Evolutionary conservation across 257 asterid species (phyloP).

Genomic region (Solanum piurae): DNA sequence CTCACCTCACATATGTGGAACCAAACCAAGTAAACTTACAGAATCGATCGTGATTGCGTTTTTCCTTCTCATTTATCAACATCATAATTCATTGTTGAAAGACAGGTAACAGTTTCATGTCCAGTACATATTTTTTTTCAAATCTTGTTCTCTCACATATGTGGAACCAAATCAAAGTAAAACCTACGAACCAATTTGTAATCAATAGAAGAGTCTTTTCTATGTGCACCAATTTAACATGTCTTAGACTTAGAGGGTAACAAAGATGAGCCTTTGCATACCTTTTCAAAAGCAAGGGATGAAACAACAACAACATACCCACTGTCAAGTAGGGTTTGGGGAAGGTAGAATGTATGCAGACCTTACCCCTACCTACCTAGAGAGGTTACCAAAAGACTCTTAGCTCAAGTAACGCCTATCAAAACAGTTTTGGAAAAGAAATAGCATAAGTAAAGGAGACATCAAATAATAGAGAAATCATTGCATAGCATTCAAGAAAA

Average conservation of each 20-base stretch:
- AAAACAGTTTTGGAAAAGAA: too few relatives aligned
- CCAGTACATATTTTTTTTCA: not conserved
- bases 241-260: not conserved
- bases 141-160: too few relatives aligned
- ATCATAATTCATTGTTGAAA: not conserved
- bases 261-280: not conserved
- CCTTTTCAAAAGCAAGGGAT: not conserved
- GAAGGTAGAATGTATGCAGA: too few relatives aligned
- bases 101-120: not conserved
- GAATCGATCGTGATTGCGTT: not conserved
- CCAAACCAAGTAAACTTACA: not conserved
- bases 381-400: not conserved
- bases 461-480: not conserved
- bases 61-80: not conserved
- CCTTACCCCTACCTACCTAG: not conserved
- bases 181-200: not conserved
- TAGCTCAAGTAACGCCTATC: too few relatives aligned
- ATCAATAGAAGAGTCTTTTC: not conserved
- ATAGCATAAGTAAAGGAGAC: not conserved
- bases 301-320: not conserved
- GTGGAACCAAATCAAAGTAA: not conserved
- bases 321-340: not conserved
- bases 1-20: not conserved
- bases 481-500: not conserved
- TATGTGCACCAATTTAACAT: not conserved